Percentiles rank a stretch among this genome's conserved stretches.
These are phyloP conservation scores for Fusarium tuaranense DNA, from an alignment of 2,329 filamentous ascomycete species.

Conservation along the genomic window DNA sequence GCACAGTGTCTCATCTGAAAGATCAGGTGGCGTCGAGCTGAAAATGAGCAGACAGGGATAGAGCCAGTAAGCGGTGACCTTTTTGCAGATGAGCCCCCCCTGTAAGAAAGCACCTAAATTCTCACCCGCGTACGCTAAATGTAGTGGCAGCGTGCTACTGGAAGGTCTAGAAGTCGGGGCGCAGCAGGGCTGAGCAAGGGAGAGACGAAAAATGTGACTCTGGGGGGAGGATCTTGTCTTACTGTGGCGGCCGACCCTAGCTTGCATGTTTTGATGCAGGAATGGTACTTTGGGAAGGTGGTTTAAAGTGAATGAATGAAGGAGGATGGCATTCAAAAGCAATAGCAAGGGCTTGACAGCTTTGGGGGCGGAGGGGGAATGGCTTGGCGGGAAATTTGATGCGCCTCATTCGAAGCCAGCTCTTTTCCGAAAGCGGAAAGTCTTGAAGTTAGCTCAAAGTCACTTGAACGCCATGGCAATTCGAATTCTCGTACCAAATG, in stretches of 20 bases:
- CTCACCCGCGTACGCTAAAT: slow-evolving; percentile 6
- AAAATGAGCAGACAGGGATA: slow-evolving; percentile 5
- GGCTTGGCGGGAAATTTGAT: not conserved
- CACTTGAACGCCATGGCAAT: not conserved
- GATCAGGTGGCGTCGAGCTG: slow-evolving; percentile 16
- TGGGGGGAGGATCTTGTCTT: not conserved
- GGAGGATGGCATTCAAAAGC: not conserved
- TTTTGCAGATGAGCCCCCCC: not conserved
- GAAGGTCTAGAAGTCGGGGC: not conserved
- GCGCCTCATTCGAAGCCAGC: not conserved
- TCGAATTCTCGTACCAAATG: not conserved
- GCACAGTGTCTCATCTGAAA: not conserved
- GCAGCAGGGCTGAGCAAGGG: not conserved
- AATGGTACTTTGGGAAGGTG: not conserved
- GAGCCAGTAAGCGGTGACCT: not conserved
- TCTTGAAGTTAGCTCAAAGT: not conserved
- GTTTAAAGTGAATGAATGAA: not conserved
- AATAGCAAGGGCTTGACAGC: not conserved
- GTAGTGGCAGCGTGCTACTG: not conserved
- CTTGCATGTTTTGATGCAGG: not conserved
- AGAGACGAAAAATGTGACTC: not conserved
- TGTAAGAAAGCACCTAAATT: slow-evolving; percentile 14
- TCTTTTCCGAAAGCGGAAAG: not conserved
- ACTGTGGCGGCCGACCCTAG: not conserved
- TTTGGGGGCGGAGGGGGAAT: not conserved